phyloP scores from a whole-genome alignment of 257 asterid species.

The Solanum virginianum region DNA sequence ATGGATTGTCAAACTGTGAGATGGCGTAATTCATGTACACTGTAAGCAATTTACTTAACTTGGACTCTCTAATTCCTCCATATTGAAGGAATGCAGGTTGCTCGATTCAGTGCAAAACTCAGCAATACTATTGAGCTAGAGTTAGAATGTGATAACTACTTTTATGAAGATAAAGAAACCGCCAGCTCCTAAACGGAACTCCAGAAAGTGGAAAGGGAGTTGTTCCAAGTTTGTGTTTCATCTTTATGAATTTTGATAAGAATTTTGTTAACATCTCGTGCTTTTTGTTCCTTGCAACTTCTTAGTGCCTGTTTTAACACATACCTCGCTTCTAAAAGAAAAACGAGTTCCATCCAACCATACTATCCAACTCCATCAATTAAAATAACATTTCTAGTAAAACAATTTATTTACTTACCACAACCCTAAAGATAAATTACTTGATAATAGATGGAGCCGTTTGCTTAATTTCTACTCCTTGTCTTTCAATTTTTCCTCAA shows the following conservation, averaged over 20 bases:
- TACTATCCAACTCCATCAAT: not conserved
- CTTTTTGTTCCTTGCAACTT: not conserved
- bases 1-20: not conserved
- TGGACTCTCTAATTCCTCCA: not conserved
- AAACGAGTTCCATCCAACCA: not conserved
- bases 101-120: not conserved
- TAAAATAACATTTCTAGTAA: not conserved
- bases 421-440: not conserved
- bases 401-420: not conserved
- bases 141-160: not conserved
- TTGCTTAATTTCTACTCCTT: not conserved
- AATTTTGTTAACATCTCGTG: not conserved
- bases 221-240: not conserved
- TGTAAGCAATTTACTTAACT: not conserved
- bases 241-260: not conserved
- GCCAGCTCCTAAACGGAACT: not conserved
- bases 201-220: not conserved
- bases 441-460: not conserved
- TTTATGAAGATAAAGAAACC: not conserved
- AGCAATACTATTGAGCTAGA: not conserved
- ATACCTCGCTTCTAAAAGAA: not conserved
- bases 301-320: not conserved
- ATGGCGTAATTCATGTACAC: not conserved
- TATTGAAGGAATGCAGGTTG: not conserved
- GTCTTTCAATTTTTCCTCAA: not conserved